Conservation (phyloP, 306 rosid species). For the Cotoneaster glaucophyllus region DNA sequence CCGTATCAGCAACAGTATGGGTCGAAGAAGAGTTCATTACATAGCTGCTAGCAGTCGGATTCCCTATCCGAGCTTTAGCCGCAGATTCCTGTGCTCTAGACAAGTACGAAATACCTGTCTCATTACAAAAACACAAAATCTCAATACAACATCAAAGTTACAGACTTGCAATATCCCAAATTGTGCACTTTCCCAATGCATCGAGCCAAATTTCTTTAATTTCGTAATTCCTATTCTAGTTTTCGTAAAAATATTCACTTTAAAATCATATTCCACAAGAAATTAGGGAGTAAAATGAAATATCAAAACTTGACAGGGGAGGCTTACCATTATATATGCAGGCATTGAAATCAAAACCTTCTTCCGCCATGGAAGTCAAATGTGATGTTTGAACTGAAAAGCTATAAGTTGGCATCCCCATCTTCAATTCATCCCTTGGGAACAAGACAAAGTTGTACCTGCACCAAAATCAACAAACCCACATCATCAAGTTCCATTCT, state of each 20-base stretch:
- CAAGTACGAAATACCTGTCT: conserved; percentile 73
- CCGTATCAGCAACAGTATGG: conserved; percentile 53
- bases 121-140: conserved; percentile 9
- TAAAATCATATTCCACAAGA: background rate
- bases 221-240: background rate
- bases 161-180: background rate
- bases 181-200: background rate
- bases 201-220: background rate
- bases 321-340: conserved; percentile 69
- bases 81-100: conserved; percentile 71
- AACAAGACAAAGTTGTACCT: conserved; percentile 79
- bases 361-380: conserved; percentile 64
- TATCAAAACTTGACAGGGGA: background rate
- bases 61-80: conserved; percentile 48
- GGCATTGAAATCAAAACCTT: conserved; percentile 81
- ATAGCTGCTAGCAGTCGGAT: conserved; percentile 19
- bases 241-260: background rate
- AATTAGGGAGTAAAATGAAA: background rate
- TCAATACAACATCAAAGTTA: conserved; percentile 1
- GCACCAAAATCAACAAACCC: conserved; percentile 22
- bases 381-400: conserved; percentile 65
- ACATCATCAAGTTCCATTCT: background rate
- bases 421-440: conserved; percentile 74
- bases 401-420: no score
- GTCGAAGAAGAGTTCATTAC: conserved; percentile 33